Evolutionary conservation across 441 rosid species (phyloP), one percentile per base, ranked within the genome.

Genomic region (Metrosideros polymorpha): DNA sequence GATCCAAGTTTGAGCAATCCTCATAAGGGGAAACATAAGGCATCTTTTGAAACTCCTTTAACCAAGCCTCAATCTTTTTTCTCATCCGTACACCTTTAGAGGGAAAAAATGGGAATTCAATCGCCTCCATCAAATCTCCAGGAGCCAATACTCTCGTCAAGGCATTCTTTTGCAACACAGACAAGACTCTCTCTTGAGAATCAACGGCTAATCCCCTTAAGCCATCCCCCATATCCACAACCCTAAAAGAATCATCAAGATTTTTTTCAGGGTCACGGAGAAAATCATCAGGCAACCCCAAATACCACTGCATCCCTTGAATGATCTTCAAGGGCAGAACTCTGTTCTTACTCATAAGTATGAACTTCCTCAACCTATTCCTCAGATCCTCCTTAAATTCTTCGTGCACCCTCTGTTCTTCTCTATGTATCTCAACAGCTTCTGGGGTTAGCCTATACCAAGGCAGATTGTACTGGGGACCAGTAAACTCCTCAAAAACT

Each of bases 381-480:
- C 87, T 86, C 89, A 96, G 87, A 83, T 94, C 97, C 6, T 89
- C 95, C 19, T 89, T 89, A 53, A 89, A 90, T 15, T 91, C 91
- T 85, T 92, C 91, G 61, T 89, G 89, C 6, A 92, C 90, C 86
- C 84, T 85, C 79, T 85, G 90, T 90, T 97, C 97, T 87, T 92
- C 91, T 57, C 84, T 87, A 86, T 95, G 93, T 84, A 95, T 92
- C 84, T 93, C 96, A 82, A 85, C 82, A 77, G 98, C 98, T 90
- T 93, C 94, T 79, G 84, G 91, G 84, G 98, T 97, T 88, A 97
- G 84, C 90, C 92, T 92, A 90, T 95, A 97, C 98, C 98, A 95
- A n/a, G 99, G 99, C 85, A 95, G 91, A 89, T 92, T 92, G 86
- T 94, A 84, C 82, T 91, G 85, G 10, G 99, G 96, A 61, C 98